These are phyloP conservation scores for Solanum ahanhuiri DNA, from an alignment of 257 asterid species.

Conservation along the genomic window DNA sequence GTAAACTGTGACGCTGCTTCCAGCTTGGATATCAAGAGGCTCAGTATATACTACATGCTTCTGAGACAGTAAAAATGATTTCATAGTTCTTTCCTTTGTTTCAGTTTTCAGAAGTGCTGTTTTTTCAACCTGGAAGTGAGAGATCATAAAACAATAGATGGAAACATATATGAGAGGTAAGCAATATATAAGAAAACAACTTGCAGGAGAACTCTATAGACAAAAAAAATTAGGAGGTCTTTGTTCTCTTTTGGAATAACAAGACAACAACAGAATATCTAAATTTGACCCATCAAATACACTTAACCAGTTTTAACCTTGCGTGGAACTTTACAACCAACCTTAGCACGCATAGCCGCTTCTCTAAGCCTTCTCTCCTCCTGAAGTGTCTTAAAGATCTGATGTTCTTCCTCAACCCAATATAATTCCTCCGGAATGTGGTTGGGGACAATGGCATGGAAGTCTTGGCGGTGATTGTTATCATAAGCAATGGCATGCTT, in stretches of 20 bases:
- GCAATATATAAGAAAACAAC: neutral
- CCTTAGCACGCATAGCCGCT: constrained; percentile 74
- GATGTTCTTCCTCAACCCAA: constrained; percentile 79
- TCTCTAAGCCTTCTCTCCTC: constrained; percentile 64
- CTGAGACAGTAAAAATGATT: constrained; percentile 73
- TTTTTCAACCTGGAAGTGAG: constrained; percentile 57
- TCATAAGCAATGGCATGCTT: constrained; percentile 54
- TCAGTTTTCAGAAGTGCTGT: constrained; percentile 59
- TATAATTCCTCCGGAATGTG: constrained; percentile 41
- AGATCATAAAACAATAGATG: constrained; percentile 2
- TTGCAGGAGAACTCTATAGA: neutral
- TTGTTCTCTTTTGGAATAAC: neutral
- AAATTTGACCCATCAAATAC: neutral
- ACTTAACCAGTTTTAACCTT: neutral
- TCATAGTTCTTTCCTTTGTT: constrained; percentile 68
- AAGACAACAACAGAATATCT: neutral
- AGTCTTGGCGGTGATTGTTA: constrained; percentile 63
- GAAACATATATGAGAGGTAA: neutral
- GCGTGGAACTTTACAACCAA: constrained; percentile 9
- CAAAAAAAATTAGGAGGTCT: neutral
- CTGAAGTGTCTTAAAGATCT: constrained; percentile 46
- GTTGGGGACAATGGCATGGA: constrained; percentile 67
- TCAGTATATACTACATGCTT: constrained; percentile 87
- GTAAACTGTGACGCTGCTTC: constrained; percentile 62
- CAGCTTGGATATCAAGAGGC: constrained; percentile 85